Base-by-base conservation (phyloP, 192 early-diverging fungal genomes). In the Podila horticola region DNA sequence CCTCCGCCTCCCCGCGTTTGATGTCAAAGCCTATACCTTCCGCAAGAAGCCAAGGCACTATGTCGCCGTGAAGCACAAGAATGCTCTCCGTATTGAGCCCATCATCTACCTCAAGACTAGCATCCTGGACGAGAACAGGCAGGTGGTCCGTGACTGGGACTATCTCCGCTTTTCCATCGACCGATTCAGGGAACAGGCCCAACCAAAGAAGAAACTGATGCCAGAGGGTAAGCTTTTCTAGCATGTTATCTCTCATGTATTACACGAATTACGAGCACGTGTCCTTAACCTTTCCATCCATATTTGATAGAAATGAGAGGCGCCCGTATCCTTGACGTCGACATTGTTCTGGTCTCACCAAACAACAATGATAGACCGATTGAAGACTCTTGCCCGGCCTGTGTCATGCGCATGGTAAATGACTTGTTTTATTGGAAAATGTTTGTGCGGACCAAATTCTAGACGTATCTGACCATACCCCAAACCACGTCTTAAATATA, bases 21-120 rank as follows among this genome's bases (percentile, higher is more conserved):
- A 81, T 73, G 77, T 81, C 33, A 81, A 81, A 33, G 77, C 77
- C 1, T 81, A 81, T 12, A 81, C 77, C 4, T 81, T 81, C 62
- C 77, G 77, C 24, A 81, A 81, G 57, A 81, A 81, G 58, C 65
- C 77, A 19, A 45, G 77, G 13, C 77, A 81, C 22, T 81, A 81
- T 52, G 71, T 81, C 24, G 77, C 77, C 10, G 71, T 81, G 41
- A 81, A 81, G 62, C 77, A 72, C 57, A 81, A 81, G 62, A 81
- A 81, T 45, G 77, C 77, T 0, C 58, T 81, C 20, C 65, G 77
- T 17, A 81, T 81, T 22, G 77, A 81, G 41, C 77, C 77, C 28
- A 81, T 81, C 31, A 81, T 81, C 58, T 81, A 81, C 49, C 29
- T 81, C 10, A 81, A 65, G 71, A 81, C 77, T 1, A 72, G 70